Base-by-base conservation (phyloP, 371 early-diverging fungal species). In the Mucor indicus region DNA sequence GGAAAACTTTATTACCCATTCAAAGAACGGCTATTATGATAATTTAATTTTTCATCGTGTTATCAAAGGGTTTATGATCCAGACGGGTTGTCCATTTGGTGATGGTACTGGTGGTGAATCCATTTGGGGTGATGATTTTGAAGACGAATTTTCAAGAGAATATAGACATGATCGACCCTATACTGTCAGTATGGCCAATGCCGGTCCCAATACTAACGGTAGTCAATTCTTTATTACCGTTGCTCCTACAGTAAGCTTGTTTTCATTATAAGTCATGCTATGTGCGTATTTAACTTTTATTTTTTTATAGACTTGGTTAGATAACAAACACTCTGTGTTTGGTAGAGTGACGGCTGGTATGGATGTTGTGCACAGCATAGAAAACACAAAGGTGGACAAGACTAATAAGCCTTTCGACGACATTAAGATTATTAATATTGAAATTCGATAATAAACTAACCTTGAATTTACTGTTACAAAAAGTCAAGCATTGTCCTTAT, bases 221-320 rank as follows among this genome's bases (percentile, higher is more conserved):
- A 86, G 87, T 38, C 99, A 99, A 71, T 99, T 99, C 69, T 99
- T 98, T 59, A 97, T 99, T 55, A 98, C 99, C 0, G 87, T 89
- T n/a, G 91, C 74, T 2, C 85, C 84, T 15, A 86, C 90, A 30
- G 89, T 89, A 81, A 72, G 78, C 73, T 15, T 25, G 4, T 9
- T 12, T 19, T 27, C 13, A 16, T 17, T 12, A 33, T 33, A 33
- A 7, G n/a, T n/a, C 5, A 27, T 7, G 29, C 24, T 29, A 47
- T 12, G 10, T 19, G 21, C 13, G 30, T 20, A 32, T 20, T 27
- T 10, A 2, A 23, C 51, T 27, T 29, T 6, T 54, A 25, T 41
- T 38, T 20, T 17, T 20, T 48, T 31, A 17, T 72, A 87, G 81
- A 89, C 92, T 15, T 95, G 95, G 90, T 61, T 99, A 21, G 98